Conservation (phyloP, 306 rosid genomes). For the Cicer chorassanicum region DNA sequence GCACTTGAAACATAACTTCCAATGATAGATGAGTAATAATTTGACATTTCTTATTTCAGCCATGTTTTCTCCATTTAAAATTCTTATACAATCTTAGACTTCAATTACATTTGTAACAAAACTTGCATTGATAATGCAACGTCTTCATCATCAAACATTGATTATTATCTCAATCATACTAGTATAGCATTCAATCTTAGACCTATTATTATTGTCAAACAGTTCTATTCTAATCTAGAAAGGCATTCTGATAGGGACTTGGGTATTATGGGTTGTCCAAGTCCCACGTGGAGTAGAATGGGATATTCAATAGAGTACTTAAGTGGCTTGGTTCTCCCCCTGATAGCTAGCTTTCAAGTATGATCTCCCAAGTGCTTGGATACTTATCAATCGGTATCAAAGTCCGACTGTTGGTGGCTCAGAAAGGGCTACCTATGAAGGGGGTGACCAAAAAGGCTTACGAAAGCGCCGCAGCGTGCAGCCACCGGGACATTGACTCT, state of each 20-base stretch:
- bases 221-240: neutral
- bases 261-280: slow-evolving; percentile 6
- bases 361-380: neutral
- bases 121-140: neutral
- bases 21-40: slow-evolving; percentile 18
- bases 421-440: neutral
- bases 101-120: slow-evolving; percentile 6
- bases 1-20: slow-evolving; percentile 17
- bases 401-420: neutral
- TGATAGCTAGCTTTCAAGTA: neutral
- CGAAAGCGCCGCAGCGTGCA: neutral
- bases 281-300: neutral
- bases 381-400: neutral
- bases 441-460: neutral
- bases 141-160: slow-evolving; percentile 7
- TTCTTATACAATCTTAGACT: slow-evolving; percentile 26
- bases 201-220: neutral
- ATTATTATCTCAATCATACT: slow-evolving; percentile 2
- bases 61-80: slow-evolving; percentile 25
- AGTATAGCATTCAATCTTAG: neutral
- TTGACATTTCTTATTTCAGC: slow-evolving; percentile 5
- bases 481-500: no score
- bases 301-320: neutral
- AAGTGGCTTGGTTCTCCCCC: neutral
- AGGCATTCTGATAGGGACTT: neutral